Evolutionary conservation across 139 green algal species (phyloP), one percentile per base, ranked within the genome.

Genomic region (Pedinophyceae sp.): DNA sequence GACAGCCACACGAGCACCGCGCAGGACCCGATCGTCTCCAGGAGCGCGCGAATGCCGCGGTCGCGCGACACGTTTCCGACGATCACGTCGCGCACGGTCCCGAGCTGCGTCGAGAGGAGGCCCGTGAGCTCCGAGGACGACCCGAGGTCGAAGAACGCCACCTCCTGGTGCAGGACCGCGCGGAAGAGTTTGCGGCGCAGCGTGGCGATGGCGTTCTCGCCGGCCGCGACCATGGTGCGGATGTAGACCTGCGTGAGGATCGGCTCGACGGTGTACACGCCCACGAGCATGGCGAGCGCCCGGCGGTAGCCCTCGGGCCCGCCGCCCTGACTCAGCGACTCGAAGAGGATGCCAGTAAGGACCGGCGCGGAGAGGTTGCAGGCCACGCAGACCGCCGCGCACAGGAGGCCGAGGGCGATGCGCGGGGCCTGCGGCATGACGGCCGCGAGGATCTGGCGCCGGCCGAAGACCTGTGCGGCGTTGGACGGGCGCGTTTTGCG

Each of bases 191-290:
- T 13, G 13, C 5, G 26, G 18, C 50, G 30, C 28, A 77, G 51
- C 16, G 3, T 27, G 0, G 70, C 65, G 54, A 71, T 55, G 25
- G 74, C 52, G 64, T 78, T 86, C 68, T 94, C 84, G 3, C 74
- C 84, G 4, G 68, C 71, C 4, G 54, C 51, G 22, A 84, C 77
- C 3, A 78, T 48, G 48, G 79, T 83, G 6, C 59, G 52, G 73
- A 94, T 87, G 69, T 93, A 94, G 2, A 94, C 63, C 26, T 69
- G 72, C 10, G 73, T 82, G 27, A 92, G 58, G 48, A 93, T 56
- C 16, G 85, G 85, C 72, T 94, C 85, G 15, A 83, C 27, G 26
- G 80, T 65, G 68, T 94, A 94, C 52, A 81, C 66, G 0, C 64
- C 27, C 3, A 67, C 63, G 41, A 94, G 57, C 1, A 77, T 25